Conservation (phyloP, 2,329 filamentous ascomycete genomes). For the Dryadomyces quercus-mongolicae region DNA sequence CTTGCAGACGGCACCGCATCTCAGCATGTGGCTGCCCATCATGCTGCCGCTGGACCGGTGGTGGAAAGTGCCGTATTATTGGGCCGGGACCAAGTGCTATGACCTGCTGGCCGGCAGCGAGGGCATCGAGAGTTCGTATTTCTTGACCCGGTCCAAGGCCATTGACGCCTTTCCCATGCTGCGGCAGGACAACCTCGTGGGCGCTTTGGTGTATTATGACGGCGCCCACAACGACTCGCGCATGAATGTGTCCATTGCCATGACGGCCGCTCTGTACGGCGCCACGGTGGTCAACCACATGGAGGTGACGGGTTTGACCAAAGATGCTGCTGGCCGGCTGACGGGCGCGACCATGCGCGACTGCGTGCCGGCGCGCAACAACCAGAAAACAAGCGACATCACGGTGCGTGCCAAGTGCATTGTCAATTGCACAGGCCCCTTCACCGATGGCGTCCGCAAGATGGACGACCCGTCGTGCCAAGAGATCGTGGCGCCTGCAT, state of each 20-base stretch:
- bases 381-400: slow-evolving; percentile 44
- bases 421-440: slow-evolving; percentile 76
- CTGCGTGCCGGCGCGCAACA: slow-evolving; percentile 43
- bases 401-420: slow-evolving; percentile 66
- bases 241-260: slow-evolving; percentile 75
- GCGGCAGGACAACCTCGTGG: slow-evolving; percentile 59
- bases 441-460: slow-evolving; percentile 67
- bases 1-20: slow-evolving; percentile 69
- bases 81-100: slow-evolving; percentile 62
- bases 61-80: slow-evolving; percentile 72
- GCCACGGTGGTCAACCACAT: slow-evolving; percentile 71
- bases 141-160: slow-evolving; percentile 64
- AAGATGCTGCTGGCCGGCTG: slow-evolving; percentile 56
- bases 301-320: slow-evolving; percentile 63
- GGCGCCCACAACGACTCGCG: slow-evolving; percentile 79
- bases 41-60: slow-evolving; percentile 73
- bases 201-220: slow-evolving; percentile 77
- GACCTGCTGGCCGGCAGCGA: slow-evolving; percentile 71
- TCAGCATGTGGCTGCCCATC: slow-evolving; percentile 70
- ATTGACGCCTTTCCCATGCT: slow-evolving; percentile 70
- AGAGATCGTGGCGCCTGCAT: slow-evolving; percentile 68
- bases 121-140: slow-evolving; percentile 75
- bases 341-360: slow-evolving; percentile 58
- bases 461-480: slow-evolving; percentile 60
- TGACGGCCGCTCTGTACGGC: slow-evolving; percentile 70